Conservation (phyloP, 2,329 filamentous ascomycete genomes). For the Trichoderma sp. region DNA sequence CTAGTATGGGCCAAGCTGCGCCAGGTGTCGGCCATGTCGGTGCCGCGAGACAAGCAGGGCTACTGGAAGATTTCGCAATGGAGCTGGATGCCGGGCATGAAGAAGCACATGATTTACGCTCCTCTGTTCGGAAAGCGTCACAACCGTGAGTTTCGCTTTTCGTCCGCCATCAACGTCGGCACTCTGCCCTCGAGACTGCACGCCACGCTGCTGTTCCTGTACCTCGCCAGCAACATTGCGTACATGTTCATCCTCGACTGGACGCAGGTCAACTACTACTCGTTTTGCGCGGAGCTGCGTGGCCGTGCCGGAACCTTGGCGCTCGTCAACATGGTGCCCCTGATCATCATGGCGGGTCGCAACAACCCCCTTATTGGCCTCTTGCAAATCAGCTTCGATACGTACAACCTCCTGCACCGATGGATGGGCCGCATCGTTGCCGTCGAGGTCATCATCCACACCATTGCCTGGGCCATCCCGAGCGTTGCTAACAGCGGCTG, state of each 20-base stretch:
- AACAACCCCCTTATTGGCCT: slow-evolving; percentile 89
- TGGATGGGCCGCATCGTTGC: slow-evolving; percentile 79
- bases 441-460: slow-evolving; percentile 68
- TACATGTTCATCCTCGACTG: slow-evolving; percentile 67
- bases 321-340: slow-evolving; percentile 86
- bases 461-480: slow-evolving; percentile 72
- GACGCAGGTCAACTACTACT: slow-evolving; percentile 56
- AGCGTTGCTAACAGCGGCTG: slow-evolving; percentile 66
- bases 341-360: slow-evolving; percentile 83
- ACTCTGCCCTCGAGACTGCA: slow-evolving; percentile 68
- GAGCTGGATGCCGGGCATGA: slow-evolving; percentile 62
- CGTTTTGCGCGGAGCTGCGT: slow-evolving; percentile 77
- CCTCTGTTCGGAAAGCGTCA: slow-evolving; percentile 66
- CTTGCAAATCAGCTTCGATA: slow-evolving; percentile 89
- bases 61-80: slow-evolving; percentile 63
- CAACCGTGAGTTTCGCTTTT: slow-evolving; percentile 66
- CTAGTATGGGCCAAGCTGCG: slow-evolving; percentile 58
- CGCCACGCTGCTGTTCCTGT: slow-evolving; percentile 56
- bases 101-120: slow-evolving; percentile 62
- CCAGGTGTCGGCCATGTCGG: slow-evolving; percentile 60
- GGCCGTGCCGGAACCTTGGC: slow-evolving; percentile 83
- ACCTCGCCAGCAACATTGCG: slow-evolving; percentile 60
- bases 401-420: slow-evolving; percentile 75
- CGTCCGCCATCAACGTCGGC: slow-evolving; percentile 59
- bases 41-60: slow-evolving; percentile 51